phyloP scores from a whole-genome alignment of 306 rosid genomes.

The Cucurbita ficifolia region DNA sequence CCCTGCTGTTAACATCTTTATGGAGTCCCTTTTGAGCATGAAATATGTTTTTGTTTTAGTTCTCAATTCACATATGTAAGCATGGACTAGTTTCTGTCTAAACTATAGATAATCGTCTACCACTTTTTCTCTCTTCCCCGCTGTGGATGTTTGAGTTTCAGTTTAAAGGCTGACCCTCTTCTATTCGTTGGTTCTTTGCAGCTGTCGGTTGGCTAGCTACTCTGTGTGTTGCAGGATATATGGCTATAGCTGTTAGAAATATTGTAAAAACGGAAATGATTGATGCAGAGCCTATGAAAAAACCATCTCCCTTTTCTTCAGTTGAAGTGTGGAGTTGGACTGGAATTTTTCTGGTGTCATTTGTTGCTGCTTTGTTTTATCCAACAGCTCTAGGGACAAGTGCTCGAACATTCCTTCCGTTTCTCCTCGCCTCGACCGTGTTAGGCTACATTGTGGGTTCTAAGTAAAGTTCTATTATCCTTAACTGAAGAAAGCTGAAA shows the following conservation, averaged over 20 bases:
- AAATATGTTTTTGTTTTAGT: background rate
- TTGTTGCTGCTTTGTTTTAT: constrained; percentile 43
- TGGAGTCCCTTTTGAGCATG: background rate
- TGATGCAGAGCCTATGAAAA: constrained; percentile 89
- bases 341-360: constrained; percentile 51
- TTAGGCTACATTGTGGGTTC: constrained; percentile 85
- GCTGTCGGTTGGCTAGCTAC: constrained; percentile 95
- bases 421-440: constrained; percentile 84
- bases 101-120: background rate
- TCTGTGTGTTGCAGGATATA: constrained; percentile 74
- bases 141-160: background rate
- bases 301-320: constrained; percentile 67
- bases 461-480: constrained; percentile 37
- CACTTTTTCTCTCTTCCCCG: background rate
- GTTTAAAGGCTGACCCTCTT: constrained; percentile 3
- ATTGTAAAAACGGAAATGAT: constrained; percentile 63
- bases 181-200: constrained; percentile 17
- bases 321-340: constrained; percentile 65
- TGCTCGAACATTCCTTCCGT: constrained; percentile 88
- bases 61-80: background rate
- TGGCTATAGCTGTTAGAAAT: constrained; percentile 72
- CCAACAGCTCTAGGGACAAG: constrained; percentile 70
- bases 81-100: background rate
- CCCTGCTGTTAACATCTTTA: background rate
- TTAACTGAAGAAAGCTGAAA: background rate